These are phyloP conservation scores for Nemania sp. DNA, from an alignment of 2,329 filamentous ascomycete genomes.

Conservation along the genomic window DNA sequence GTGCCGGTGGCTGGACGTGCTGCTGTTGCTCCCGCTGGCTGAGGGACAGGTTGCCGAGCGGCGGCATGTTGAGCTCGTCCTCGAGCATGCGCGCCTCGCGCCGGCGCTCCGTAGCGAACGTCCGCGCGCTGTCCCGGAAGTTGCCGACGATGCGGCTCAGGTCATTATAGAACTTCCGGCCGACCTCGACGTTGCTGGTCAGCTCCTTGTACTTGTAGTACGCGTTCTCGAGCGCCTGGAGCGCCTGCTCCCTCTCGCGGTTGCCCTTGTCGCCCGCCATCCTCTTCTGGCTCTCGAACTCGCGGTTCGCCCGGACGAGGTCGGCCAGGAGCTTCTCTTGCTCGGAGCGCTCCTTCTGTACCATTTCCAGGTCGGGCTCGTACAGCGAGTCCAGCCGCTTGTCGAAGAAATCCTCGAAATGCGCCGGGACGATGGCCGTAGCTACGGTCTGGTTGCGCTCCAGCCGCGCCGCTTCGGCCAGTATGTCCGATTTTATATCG, in stretches of 20 bases:
- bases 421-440: conserved; percentile 81
- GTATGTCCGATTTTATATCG: conserved; percentile 84
- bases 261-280: conserved; percentile 65
- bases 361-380: conserved; percentile 73
- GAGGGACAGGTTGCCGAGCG: conserved; percentile 36
- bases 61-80: conserved; percentile 42
- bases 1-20: conserved; percentile 4
- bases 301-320: conserved; percentile 74
- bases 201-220: conserved; percentile 98
- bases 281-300: conserved; percentile 74
- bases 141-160: conserved; percentile 81
- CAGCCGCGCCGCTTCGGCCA: conserved; percentile 80
- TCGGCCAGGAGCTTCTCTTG: conserved; percentile 74
- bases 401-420: conserved; percentile 93
- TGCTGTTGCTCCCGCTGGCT: conserved; percentile 26
- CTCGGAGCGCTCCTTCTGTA: conserved; percentile 73
- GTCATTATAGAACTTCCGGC: conserved; percentile 96
- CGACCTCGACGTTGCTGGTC: conserved; percentile 86
- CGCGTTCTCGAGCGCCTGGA: conserved; percentile 87
- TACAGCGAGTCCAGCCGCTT: conserved; percentile 76
- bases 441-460: conserved; percentile 81
- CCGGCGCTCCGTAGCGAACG: conserved; percentile 79
- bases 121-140: conserved; percentile 76
- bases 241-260: conserved; percentile 77
- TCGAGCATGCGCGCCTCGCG: conserved; percentile 75